Evolutionary conservation across 495 filamentous ascomycete genomes (phyloP).

Genomic region (Bombardia bombarda): DNA sequence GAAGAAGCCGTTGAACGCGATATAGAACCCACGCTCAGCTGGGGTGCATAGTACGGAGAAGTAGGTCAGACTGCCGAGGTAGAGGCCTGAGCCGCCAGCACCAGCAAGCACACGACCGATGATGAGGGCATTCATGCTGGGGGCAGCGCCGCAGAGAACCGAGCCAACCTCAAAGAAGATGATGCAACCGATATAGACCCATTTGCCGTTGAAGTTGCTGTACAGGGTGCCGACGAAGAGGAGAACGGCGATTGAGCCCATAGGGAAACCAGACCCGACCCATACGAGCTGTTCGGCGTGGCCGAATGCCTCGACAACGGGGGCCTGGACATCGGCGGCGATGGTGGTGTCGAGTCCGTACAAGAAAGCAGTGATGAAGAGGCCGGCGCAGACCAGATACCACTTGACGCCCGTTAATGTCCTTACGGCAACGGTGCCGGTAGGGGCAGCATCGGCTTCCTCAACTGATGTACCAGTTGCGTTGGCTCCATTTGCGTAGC

Average conservation of each 20-base stretch:
- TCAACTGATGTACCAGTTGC: not conserved
- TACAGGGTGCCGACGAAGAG: slow-evolving; percentile 30
- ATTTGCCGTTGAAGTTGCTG: slow-evolving; percentile 22
- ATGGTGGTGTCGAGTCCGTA: slow-evolving; percentile 56
- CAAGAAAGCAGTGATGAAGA: slow-evolving; percentile 42
- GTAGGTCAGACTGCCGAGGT: slow-evolving; percentile 35
- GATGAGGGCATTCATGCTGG: slow-evolving; percentile 46
- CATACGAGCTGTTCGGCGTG: slow-evolving; percentile 48
- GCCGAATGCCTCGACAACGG: slow-evolving; percentile 41
- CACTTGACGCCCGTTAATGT: slow-evolving; percentile 22
- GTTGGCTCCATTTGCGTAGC: not conserved
- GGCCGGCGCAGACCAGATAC: slow-evolving; percentile 36
- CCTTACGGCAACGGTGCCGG: not conserved
- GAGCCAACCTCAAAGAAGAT: slow-evolving; percentile 45
- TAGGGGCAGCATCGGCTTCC: not conserved
- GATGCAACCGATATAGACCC: slow-evolving; percentile 30
- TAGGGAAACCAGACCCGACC: slow-evolving; percentile 46
- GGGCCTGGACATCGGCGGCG: slow-evolving; percentile 50
- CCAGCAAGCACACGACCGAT: slow-evolving; percentile 51
- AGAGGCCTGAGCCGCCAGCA: slow-evolving; percentile 34
- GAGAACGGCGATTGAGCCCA: slow-evolving; percentile 41
- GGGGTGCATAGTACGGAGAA: slow-evolving; percentile 40
- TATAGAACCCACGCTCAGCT: slow-evolving; percentile 35
- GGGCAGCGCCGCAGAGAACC: slow-evolving; percentile 47
- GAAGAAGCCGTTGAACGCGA: slow-evolving; percentile 17